Evolutionary conservation across 2,329 filamentous ascomycete species (phyloP).

Genomic region (Monosporascus cannonballus): DNA sequence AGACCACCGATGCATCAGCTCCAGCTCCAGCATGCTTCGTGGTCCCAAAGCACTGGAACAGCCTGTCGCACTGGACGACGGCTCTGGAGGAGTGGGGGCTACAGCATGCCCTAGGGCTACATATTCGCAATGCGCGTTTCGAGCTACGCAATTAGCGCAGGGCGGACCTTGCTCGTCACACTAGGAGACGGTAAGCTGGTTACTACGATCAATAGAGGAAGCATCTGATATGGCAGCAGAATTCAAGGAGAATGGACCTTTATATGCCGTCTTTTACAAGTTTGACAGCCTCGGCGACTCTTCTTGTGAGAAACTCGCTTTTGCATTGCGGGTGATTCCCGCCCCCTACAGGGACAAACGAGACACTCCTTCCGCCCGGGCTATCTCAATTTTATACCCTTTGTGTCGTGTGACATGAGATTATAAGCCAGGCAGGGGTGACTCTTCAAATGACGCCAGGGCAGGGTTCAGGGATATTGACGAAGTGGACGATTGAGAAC

Average conservation of each 20-base stretch:
- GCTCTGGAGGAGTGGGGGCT: background rate
- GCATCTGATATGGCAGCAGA: background rate
- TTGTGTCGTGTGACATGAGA: background rate
- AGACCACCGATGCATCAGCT: slow-evolving; percentile 46
- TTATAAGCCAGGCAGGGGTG: too few relatives aligned
- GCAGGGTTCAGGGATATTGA: too few relatives aligned
- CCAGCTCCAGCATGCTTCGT: slow-evolving; percentile 34
- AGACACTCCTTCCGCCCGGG: background rate
- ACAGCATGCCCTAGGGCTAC: background rate
- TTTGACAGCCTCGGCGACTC: background rate
- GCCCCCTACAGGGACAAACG: background rate
- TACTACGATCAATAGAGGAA: too few relatives aligned
- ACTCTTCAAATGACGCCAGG: too few relatives aligned
- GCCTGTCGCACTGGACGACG: background rate
- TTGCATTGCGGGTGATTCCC: background rate
- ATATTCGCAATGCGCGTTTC: slow-evolving; percentile 8
- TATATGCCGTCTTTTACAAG: background rate
- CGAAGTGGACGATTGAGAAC: too few relatives aligned
- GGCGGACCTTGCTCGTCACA: slow-evolving; percentile 32
- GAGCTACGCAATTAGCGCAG: slow-evolving; percentile 27
- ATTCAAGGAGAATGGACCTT: background rate
- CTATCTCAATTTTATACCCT: background rate
- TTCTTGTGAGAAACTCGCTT: background rate
- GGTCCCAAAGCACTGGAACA: slow-evolving; percentile 3
- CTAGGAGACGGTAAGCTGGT: slow-evolving; percentile 9